These are phyloP conservation scores for Imleria badia DNA, from an alignment of 768 basidiomycete species.

Conservation along the genomic window DNA sequence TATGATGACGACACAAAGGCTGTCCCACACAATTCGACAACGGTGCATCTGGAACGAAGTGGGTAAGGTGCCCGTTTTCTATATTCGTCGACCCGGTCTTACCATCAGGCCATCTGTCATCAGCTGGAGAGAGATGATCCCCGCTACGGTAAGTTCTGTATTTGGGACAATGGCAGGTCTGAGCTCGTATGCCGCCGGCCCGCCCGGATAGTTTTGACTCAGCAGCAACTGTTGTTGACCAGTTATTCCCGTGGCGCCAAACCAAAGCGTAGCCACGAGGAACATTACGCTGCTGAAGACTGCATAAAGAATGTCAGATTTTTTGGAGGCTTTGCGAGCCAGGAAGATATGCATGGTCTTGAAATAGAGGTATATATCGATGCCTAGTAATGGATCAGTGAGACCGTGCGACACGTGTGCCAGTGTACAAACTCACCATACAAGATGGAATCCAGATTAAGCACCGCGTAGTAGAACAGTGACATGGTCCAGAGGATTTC, in stretches of 20 bases:
- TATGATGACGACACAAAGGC: too few relatives aligned
- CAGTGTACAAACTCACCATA: neutral
- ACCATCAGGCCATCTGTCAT: slow-evolving; percentile 29
- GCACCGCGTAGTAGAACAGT: neutral
- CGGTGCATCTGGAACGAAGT: neutral
- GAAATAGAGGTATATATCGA: slow-evolving; percentile 16
- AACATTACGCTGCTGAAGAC: slow-evolving; percentile 8
- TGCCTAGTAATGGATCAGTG: neutral
- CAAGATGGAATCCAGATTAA: neutral
- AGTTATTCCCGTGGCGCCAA: neutral
- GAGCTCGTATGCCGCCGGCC: too few relatives aligned
- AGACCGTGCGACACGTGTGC: neutral
- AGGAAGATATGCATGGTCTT: slow-evolving; percentile 11
- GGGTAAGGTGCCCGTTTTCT: neutral
- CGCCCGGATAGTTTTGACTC: slow-evolving; percentile 20
- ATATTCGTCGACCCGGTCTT: slow-evolving; percentile 3
- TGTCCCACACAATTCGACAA: neutral
- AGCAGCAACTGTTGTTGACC: slow-evolving; percentile 32
- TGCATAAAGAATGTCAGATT: slow-evolving; percentile 12
- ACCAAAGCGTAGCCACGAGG: neutral
- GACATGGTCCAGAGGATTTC: too few relatives aligned
- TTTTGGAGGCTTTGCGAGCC: neutral
- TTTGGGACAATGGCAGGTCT: too few relatives aligned
- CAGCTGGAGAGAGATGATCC: too few relatives aligned
- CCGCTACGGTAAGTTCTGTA: too few relatives aligned